A percentile compares a stretch with the other conserved stretches of the same genome.
phyloP scores from a whole-genome alignment of 2,329 filamentous ascomycete genomes.

The Claviceps purpurea region DNA sequence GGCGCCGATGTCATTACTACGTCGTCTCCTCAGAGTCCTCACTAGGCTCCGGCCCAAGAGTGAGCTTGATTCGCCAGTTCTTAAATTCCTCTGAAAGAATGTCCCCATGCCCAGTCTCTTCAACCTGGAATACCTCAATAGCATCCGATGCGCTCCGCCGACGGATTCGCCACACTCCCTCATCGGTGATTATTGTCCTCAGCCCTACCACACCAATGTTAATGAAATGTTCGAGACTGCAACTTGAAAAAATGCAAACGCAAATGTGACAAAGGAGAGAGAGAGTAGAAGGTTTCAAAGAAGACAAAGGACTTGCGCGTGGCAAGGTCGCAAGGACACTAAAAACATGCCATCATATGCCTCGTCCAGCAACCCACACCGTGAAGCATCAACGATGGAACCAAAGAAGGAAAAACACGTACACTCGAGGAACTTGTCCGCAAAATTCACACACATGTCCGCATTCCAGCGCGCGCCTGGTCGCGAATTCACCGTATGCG shows the following conservation, averaged over 20 bases:
- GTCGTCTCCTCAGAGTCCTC: not conserved
- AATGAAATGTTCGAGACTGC: not conserved
- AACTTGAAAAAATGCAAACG: too few relatives aligned
- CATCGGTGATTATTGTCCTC: conserved; percentile 48
- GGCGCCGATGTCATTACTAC: not conserved
- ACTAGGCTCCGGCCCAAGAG: conserved; percentile 17
- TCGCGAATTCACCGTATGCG: conserved; percentile 54
- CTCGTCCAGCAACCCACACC: too few relatives aligned
- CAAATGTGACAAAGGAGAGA: not conserved
- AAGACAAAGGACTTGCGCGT: not conserved
- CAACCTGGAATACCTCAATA: conserved; percentile 63
- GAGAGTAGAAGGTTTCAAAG: not conserved
- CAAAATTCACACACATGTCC: conserved; percentile 87
- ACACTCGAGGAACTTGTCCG: conserved; percentile 66
- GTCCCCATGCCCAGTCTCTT: conserved; percentile 60
- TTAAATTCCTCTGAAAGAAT: conserved; percentile 69
- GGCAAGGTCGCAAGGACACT: not conserved
- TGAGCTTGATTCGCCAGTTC: conserved; percentile 53
- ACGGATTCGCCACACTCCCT: conserved; percentile 71
- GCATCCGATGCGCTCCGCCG: conserved; percentile 45
- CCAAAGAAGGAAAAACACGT: conserved; percentile 18
- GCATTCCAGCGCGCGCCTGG: conserved; percentile 71
- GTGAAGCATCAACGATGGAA: not conserved
- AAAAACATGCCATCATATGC: not conserved
- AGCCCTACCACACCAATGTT: conserved; percentile 34